Conservation (phyloP, 1,284 basidiomycete genomes). For the Ustilago cynodontis region DNA sequence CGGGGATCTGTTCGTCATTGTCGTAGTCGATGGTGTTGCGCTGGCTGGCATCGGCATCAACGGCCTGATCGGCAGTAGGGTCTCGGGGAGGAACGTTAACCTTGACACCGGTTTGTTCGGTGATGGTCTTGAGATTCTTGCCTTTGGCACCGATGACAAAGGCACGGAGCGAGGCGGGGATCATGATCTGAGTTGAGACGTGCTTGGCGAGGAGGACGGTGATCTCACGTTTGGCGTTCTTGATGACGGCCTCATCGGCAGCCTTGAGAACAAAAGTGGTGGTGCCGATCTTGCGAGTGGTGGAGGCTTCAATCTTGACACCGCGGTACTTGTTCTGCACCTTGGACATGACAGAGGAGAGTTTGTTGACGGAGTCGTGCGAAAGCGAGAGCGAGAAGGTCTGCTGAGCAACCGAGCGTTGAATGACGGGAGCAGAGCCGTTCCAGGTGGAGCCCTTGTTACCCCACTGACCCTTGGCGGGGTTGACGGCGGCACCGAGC, state of each 20-base stretch:
- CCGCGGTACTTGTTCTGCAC: conserved; percentile 83
- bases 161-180: conserved; percentile 88
- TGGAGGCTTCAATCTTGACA: conserved; percentile 91
- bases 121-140: conserved; percentile 89
- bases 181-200: conserved; percentile 81
- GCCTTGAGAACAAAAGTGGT: conserved; percentile 76
- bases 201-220: conserved; percentile 81
- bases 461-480: conserved; percentile 64
- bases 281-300: conserved; percentile 85
- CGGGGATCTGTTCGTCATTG: conserved; percentile 80
- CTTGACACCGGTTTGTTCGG: conserved; percentile 83
- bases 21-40: conserved; percentile 70
- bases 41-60: conserved; percentile 18
- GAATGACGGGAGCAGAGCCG: conserved; percentile 64
- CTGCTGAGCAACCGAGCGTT: conserved; percentile 62
- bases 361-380: conserved; percentile 73
- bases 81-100: conserved; percentile 90
- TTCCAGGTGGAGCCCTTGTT: conserved; percentile 60
- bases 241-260: conserved; percentile 82
- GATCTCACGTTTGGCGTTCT: conserved; percentile 85
- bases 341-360: conserved; percentile 87
- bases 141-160: conserved; percentile 94
- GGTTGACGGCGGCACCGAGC: conserved; percentile 63
- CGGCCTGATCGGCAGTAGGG: conserved; percentile 58
- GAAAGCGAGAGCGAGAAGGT: conserved; percentile 59